These are phyloP conservation scores for Calvatia gigantea DNA, from an alignment of 768 basidiomycete genomes.

Conservation along the genomic window DNA sequence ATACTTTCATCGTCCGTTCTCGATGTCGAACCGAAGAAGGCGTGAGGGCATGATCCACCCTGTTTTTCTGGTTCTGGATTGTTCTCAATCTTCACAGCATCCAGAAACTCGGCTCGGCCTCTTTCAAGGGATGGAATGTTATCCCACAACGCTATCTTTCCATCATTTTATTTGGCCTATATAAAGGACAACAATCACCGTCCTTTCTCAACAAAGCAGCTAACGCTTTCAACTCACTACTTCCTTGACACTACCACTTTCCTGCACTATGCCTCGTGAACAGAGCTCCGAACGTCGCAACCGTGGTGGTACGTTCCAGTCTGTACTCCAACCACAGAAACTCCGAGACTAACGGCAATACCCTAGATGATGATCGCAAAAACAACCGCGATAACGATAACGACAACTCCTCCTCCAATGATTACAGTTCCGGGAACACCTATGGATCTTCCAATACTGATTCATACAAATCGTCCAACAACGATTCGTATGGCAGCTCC, in stretches of 20 bases:
- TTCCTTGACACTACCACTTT: neutral
- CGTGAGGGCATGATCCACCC: neutral
- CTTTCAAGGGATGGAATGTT: too few relatives aligned
- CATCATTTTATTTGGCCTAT: neutral
- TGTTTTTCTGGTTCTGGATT: neutral
- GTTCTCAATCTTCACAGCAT: too few relatives aligned
- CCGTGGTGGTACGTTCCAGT: neutral
- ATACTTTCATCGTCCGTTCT: neutral
- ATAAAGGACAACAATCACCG: neutral
- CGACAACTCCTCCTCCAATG: constrained; percentile 13
- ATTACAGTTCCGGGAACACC: constrained; percentile 5
- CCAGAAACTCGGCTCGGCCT: neutral
- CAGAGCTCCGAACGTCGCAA: neutral
- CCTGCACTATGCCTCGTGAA: constrained; percentile 1
- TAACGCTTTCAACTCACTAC: neutral
- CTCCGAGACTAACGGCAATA: too few relatives aligned
- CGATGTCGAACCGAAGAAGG: neutral
- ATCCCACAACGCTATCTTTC: neutral
- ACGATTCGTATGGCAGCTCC: constrained; percentile 16
- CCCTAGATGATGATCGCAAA: too few relatives aligned
- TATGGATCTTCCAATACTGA: neutral
- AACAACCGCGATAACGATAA: too few relatives aligned
- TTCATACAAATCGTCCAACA: constrained; percentile 8
- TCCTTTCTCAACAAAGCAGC: neutral
- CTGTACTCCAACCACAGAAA: neutral